phyloP scores from a whole-genome alignment of 2,329 filamentous ascomycete species.

The Botrytis deweyae region DNA sequence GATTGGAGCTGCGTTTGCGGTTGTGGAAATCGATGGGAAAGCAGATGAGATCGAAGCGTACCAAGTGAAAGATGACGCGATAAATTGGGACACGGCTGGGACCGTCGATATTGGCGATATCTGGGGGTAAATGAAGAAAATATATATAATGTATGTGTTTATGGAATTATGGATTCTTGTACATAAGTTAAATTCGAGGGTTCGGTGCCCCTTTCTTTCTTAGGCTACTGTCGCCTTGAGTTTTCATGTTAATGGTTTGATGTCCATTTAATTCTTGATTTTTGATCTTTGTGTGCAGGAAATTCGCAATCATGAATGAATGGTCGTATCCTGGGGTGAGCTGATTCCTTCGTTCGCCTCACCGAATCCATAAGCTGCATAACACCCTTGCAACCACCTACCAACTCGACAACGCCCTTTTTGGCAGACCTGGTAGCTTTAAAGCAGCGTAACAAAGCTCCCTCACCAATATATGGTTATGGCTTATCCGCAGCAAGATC shows the following conservation, averaged over 20 bases:
- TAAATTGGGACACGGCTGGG: neutral
- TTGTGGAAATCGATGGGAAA: conserved; percentile 14
- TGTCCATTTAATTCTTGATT: neutral
- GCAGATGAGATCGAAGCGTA: neutral
- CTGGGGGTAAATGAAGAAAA: conserved; percentile 13
- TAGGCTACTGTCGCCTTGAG: neutral
- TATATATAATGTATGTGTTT: neutral
- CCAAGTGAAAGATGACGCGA: conserved; percentile 9
- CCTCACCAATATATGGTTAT: neutral
- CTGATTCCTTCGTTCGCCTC: neutral
- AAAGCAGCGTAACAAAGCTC: neutral
- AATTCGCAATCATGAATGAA: neutral
- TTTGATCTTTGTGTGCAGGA: neutral
- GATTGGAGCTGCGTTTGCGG: conserved; percentile 23
- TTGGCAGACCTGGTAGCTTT: neutral
- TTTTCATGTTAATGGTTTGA: neutral
- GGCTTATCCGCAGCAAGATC: neutral
- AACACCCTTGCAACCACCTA: neutral
- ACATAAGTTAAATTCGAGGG: conserved; percentile 1
- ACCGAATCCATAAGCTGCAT: neutral
- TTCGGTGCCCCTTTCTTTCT: neutral
- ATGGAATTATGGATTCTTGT: neutral
- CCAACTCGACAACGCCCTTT: neutral
- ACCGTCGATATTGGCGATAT: conserved; percentile 22
- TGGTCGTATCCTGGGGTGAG: neutral